Base-by-base conservation (phyloP, 1,284 basidiomycete species). In the Xerocomus minutiporus region DNA sequence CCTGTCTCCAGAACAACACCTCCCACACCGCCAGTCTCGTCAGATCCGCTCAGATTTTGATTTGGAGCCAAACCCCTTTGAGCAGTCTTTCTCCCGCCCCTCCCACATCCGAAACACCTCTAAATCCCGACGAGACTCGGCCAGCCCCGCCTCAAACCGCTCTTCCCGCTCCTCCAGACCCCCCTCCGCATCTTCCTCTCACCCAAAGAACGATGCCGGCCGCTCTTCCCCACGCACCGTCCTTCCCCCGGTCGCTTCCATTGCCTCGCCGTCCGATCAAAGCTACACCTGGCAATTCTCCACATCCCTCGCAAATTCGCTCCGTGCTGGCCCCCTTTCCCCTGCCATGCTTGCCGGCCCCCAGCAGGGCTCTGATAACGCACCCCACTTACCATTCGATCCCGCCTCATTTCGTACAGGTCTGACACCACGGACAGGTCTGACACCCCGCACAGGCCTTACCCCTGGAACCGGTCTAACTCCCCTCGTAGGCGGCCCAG, bases 311-410 rank as follows among this genome's bases (percentile, higher is more conserved):
- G 72, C 77, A 40, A 87, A 86, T 68, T 94, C 92, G 1, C 82
- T 97, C 29, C 83, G 95, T 44, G 81, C 92, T 0, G 95, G 95
- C 5, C 95, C 94, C 1, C 83, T 97, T 38, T 93, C 89, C 7
- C 94, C 95, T 36, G 94, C 95, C 54, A 96, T 97, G 91, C 86
- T 97, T 54, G 86, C 91, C 32, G 94, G 91, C 13, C 94, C 94
- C 2, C 83, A 88, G 66, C 68, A 61, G 56, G 64, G 55, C 47
- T 62, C 71, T 51, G 67, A 65, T 54, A 31, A 65, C 4, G 64
- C 62, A 6, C 54, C 72, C 34, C 75, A 77, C 58, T 62, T 78
- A 4, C 73, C 74, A 34, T 95, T 92, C 66, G 92, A 95, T 65
- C 82, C 86, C 40, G 70, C 82, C 61, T 80, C 83, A 8, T 91